Percentiles rank a stretch among this genome's conserved stretches.
phyloP scores from a whole-genome alignment of 2,329 filamentous ascomycete species.

The Mycosphaerella arachidis region DNA sequence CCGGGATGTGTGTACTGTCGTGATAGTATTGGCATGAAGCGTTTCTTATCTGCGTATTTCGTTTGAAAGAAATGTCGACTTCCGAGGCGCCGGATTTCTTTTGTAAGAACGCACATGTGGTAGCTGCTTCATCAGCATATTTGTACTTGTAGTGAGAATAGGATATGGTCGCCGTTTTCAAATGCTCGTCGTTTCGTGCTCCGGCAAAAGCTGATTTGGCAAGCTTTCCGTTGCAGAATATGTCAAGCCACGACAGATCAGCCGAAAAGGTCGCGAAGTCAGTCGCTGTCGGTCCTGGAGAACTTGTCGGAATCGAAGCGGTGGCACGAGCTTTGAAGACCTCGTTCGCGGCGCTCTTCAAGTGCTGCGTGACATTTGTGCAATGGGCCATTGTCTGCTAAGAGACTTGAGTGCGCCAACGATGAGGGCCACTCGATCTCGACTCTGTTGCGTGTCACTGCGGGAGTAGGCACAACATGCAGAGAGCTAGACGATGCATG shows the following conservation, averaged over 20 bases:
- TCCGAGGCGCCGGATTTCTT: neutral
- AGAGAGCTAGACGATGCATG: slow-evolving; percentile 75
- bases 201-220: slow-evolving; percentile 3
- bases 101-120: neutral
- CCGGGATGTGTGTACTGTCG: neutral
- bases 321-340: slow-evolving; percentile 35
- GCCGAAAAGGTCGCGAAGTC: slow-evolving; percentile 2
- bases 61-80: neutral
- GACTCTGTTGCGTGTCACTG: slow-evolving; percentile 65
- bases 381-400: slow-evolving; percentile 67
- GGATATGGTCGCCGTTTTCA: neutral
- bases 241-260: slow-evolving; percentile 21
- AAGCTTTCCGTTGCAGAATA: slow-evolving; percentile 17
- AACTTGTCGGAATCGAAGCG: slow-evolving; percentile 5
- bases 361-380: slow-evolving; percentile 66
- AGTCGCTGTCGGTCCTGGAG: slow-evolving; percentile 14
- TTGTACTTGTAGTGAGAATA: neutral
- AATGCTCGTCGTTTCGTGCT: neutral
- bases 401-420: slow-evolving; percentile 69
- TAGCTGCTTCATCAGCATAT: neutral
- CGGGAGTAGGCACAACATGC: slow-evolving; percentile 61
- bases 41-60: neutral
- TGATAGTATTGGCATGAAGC: neutral
- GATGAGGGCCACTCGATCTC: slow-evolving; percentile 65
- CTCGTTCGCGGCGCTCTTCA: slow-evolving; percentile 70